Conservation (phyloP, 2,329 filamentous ascomycete species). For the Phialophora verrucosa region DNA sequence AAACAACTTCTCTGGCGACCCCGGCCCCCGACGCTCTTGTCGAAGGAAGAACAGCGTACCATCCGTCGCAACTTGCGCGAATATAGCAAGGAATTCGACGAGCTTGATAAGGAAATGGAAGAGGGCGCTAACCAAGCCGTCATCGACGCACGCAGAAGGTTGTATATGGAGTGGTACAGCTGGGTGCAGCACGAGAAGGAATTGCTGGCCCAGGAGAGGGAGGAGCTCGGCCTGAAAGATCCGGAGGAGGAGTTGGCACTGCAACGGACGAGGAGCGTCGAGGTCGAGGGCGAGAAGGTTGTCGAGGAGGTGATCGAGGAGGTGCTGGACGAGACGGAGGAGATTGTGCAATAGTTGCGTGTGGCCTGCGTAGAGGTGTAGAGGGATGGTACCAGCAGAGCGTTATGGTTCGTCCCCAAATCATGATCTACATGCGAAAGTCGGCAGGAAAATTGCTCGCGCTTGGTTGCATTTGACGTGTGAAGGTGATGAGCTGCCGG, state of each 20-base stretch:
- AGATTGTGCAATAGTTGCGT: conserved; percentile 58
- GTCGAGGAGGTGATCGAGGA: conserved; percentile 91
- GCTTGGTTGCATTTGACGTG: not conserved
- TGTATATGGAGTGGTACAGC: conserved; percentile 85
- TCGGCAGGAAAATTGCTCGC: not conserved
- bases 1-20: conserved; percentile 97
- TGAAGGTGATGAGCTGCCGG: not conserved
- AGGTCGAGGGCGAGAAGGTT: conserved; percentile 62
- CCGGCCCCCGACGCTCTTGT: conserved; percentile 85
- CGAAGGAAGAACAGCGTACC: conserved; percentile 95
- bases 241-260: conserved; percentile 64
- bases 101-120: conserved; percentile 91
- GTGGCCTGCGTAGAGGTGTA: not conserved
- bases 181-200: conserved; percentile 78
- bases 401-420: not conserved
- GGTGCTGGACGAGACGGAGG: conserved; percentile 81
- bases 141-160: conserved; percentile 80
- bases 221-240: conserved; percentile 68
- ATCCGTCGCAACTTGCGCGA: conserved; percentile 98
- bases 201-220: conserved; percentile 74
- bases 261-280: conserved; percentile 60
- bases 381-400: not conserved
- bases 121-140: conserved; percentile 93
- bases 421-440: not conserved
- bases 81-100: conserved; percentile 92